A percentile compares a stretch with the other conserved stretches of the same genome.
These are phyloP conservation scores for Phallus indusiatus DNA, from an alignment of 768 basidiomycete species.

Conservation along the genomic window DNA sequence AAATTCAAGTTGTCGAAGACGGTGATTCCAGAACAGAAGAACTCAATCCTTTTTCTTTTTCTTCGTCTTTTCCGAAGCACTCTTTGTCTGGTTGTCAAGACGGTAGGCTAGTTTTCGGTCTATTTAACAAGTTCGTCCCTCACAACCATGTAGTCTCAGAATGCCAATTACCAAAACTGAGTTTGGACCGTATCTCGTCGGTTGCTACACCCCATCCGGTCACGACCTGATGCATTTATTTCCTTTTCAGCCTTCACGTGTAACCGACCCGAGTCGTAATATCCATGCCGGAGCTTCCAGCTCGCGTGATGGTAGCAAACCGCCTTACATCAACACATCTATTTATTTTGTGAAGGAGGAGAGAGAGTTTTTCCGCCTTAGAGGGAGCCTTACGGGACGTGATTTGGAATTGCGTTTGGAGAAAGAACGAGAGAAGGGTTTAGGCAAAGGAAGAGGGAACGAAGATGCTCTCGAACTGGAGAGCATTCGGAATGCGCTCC, in stretches of 20 bases:
- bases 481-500: not conserved
- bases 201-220: conserved; percentile 65
- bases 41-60: not conserved
- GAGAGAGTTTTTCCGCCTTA: conserved; percentile 63
- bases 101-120: not conserved
- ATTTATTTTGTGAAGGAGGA: conserved; percentile 70
- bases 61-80: not conserved
- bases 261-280: conserved; percentile 18
- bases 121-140: not conserved
- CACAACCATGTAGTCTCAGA: too few species aligned
- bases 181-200: not conserved
- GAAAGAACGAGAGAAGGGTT: not conserved
- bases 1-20: not conserved
- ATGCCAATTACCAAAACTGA: too few species aligned
- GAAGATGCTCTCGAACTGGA: not conserved
- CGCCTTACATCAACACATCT: conserved; percentile 31
- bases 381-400: not conserved
- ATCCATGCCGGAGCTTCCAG: conserved; percentile 35
- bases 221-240: conserved; percentile 84
- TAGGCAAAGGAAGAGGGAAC: conserved; percentile 3
- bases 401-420: not conserved
- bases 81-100: not conserved
- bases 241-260: conserved; percentile 51
- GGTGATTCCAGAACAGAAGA: not conserved
- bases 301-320: conserved; percentile 34